A percentile compares a stretch with the other conserved stretches of the same genome.
These are phyloP conservation scores for Tulasnella sp. DNA, from an alignment of 768 basidiomycete species.

Conservation along the genomic window DNA sequence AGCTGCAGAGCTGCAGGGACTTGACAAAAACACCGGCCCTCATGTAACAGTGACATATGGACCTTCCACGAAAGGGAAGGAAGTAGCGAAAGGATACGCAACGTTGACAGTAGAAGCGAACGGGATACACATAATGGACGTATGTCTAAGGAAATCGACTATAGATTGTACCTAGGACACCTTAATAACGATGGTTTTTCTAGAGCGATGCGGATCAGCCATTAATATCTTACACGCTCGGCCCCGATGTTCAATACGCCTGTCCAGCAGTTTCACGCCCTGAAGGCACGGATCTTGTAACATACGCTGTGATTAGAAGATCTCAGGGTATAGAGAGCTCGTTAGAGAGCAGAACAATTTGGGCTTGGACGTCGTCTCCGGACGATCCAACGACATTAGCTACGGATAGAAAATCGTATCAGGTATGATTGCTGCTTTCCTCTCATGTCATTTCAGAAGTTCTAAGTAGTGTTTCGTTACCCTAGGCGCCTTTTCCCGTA, in stretches of 20 bases:
- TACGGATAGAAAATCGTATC: neutral
- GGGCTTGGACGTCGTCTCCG: constrained; percentile 50
- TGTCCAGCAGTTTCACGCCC: constrained; percentile 45
- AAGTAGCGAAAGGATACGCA: constrained; percentile 51
- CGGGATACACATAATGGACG: constrained; percentile 68
- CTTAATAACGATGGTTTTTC: constrained; percentile 17
- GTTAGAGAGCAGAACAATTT: constrained; percentile 45
- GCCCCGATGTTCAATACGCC: constrained; percentile 54
- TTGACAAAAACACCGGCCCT: neutral
- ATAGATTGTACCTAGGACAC: constrained; percentile 14
- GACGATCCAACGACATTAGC: neutral
- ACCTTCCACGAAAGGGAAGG: neutral
- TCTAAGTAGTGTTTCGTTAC: neutral
- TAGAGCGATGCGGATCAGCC: constrained; percentile 49
- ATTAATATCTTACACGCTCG: constrained; percentile 59
- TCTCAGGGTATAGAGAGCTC: constrained; percentile 41
- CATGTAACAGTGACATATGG: neutral
- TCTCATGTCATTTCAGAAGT: neutral
- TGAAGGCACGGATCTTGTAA: constrained; percentile 37
- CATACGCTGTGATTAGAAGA: constrained; percentile 47
- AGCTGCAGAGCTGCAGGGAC: neutral
- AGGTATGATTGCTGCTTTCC: neutral
- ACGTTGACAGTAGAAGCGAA: constrained; percentile 58
- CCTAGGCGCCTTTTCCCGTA: constrained; percentile 32
- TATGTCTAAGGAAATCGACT: constrained; percentile 32